Base-by-base conservation (phyloP, 2,329 filamentous ascomycete genomes). In the Alternaria burnsii region DNA sequence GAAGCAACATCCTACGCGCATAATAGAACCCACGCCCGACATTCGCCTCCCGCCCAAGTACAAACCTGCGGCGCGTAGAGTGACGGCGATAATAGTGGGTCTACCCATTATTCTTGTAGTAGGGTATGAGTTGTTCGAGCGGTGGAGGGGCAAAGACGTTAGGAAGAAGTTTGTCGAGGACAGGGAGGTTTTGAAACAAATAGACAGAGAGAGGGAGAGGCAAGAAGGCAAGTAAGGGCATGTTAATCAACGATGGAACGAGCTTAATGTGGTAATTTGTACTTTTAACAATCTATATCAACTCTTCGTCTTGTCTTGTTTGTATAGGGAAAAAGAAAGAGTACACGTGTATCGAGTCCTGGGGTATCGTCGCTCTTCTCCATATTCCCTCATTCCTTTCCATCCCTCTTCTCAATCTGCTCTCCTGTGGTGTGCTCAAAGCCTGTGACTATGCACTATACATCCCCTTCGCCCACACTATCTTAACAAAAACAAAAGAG, bases 21-120 rank as follows among this genome's bases (percentile, higher is more conserved):
- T 72, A 30, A 70, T 71, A 28, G 69, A 72, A 53, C 70, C 70
- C 11, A 66, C 55, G 4, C 58, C 62, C 2, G 62, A 72, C 36
- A 68, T 64, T 11, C 56, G 61, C 6, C 52, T 77, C 20, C 71
- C 72, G 18, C 48, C 62, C 1, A 76, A 77, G 43, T 79, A 79
- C 67, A 72, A 72, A 52, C 68, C 70, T 4, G 72, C 74, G 1
- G 72, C 70, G 46, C 63, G 76, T 3, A 58, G 74, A 1, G 66
- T 78, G 1, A 74, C 71, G 32, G 67, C 70, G 12, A 75, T 79
- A 6, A 77, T 79, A 6, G 76, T 79, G 9, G 73, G 71, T 10
- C 56, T 78, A 32, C 77, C 77, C 1, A 55, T 79, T 32, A 63
- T 76, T 0, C 28, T 78, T 11, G 76, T 79, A 22, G 63, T 72